Evolutionary conservation across 2,329 filamentous ascomycete species (phyloP).

Genomic region (Hymenoscyphus salicellus): DNA sequence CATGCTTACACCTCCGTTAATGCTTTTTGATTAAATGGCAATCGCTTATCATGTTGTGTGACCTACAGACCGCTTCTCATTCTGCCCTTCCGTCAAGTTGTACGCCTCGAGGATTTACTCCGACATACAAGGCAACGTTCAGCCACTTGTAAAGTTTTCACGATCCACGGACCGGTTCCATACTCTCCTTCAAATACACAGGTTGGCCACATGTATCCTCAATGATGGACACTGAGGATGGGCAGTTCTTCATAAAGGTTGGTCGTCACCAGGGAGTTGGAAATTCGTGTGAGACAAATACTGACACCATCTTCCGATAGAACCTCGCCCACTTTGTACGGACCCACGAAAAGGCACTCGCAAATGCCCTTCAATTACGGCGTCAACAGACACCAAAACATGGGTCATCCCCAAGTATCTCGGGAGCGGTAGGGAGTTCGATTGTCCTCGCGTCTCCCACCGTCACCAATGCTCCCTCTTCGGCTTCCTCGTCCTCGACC

Average conservation of each 20-base stretch:
- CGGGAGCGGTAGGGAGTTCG: constrained; percentile 51
- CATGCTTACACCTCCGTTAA: constrained; percentile 8
- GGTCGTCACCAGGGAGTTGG: constrained; percentile 20
- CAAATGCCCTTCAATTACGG: constrained; percentile 87
- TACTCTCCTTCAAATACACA: constrained; percentile 20
- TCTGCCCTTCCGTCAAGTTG: constrained; percentile 23
- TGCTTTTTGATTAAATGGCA: constrained; percentile 16
- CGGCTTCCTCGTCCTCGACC: constrained; percentile 60
- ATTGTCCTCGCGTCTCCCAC: constrained; percentile 37
- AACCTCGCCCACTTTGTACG: constrained; percentile 95
- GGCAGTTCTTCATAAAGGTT: constrained; percentile 85
- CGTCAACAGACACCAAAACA: constrained; percentile 68
- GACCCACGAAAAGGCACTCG: constrained; percentile 93
- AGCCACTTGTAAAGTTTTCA: constrained; percentile 21
- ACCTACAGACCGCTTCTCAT: constrained; percentile 27
- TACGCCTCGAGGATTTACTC: constrained; percentile 21
- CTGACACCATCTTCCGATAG: constrained; percentile 47
- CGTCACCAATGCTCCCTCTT: constrained; percentile 59
- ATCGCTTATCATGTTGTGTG: constrained; percentile 29
- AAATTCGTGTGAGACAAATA: constrained; percentile 2
- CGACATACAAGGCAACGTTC: constrained; percentile 30
- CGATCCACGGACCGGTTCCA: constrained; percentile 26
- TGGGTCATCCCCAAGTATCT: constrained; percentile 64
- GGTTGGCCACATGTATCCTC: constrained; percentile 46
- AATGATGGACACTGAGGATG: constrained; percentile 72